phyloP scores from a whole-genome alignment of 805 yeast species.

The Zygosaccharomyces kombuchaensis region DNA sequence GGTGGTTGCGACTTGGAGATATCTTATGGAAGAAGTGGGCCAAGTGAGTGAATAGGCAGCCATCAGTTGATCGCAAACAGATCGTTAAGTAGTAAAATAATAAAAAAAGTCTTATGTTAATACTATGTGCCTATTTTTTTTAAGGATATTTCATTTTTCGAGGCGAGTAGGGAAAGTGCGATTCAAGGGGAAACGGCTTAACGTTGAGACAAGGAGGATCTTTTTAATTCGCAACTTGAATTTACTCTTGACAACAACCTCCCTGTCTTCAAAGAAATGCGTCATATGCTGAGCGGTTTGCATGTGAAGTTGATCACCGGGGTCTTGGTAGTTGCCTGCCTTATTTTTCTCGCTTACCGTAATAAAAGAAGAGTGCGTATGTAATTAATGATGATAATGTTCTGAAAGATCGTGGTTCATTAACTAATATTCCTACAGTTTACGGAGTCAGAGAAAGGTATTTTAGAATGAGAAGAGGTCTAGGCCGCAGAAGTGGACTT shows the following conservation, averaged over 20 bases:
- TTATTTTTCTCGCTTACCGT: conserved; percentile 7
- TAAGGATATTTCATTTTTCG: not conserved
- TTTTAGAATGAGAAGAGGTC: conserved; percentile 21
- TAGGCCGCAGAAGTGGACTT: conserved; percentile 25
- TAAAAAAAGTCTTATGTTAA: not conserved
- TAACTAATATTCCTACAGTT: conserved; percentile 8
- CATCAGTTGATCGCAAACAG: not conserved
- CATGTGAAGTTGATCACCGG: conserved; percentile 11
- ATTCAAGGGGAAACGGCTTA: not conserved
- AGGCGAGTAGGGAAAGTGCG: not conserved
- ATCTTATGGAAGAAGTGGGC: conserved; percentile 52
- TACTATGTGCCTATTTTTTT: not conserved
- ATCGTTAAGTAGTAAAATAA: not conserved
- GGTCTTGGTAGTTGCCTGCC: conserved; percentile 5
- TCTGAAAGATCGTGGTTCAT: not conserved
- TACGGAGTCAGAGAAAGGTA: conserved; percentile 17
- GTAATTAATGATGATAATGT: conserved; percentile 6
- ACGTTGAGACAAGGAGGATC: not conserved
- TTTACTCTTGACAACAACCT: not conserved
- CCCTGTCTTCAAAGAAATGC: not conserved
- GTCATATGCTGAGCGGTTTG: conserved; percentile 1
- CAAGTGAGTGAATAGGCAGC: not conserved
- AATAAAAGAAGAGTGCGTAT: conserved; percentile 16
- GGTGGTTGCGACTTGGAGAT: conserved; percentile 74
- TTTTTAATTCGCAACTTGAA: not conserved